Base-by-base conservation (phyloP, 169 alveolate genomes). In the Plasmodium blacklocki region DNA sequence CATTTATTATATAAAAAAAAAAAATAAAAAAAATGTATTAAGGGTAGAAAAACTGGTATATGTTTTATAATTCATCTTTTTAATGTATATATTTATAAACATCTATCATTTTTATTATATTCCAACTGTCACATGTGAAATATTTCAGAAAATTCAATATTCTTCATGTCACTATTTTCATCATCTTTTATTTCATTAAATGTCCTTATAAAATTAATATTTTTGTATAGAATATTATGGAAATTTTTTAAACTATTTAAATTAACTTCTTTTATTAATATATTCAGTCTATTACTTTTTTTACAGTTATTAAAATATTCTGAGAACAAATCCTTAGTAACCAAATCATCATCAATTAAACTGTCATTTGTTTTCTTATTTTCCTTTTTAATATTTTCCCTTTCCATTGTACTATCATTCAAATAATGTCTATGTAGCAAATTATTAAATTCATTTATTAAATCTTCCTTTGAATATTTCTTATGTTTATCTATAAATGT, bases 261-360 rank as follows among this genome's bases (percentile, higher is more conserved):
- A 83, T 67, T 83, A 29, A 83, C 63, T 73, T 83, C 91, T 83
- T 83, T 83, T 56, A 83, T 68, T 68, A 83, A 60, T 49, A 72
- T 83, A 49, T 58, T 83, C 62, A 83, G 9, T 52, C 68, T 83
- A 15, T 67, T 83, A n/a, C 47, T 59, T 62, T 63, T 83, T 68
- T 72, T 68, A 59, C 83, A 68, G 62, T 26, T 83, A 73, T 67
- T 83, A 49, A 83, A 83, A 62, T 83, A 83, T 60, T 83, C 91
- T 18, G 91, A 83, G 52, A 83, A 83, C 70, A 83, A 83, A 54
- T 83, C 70, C n/a, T 26, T 58, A 43, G 71, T 83, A n/a, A 83
- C 91, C 29, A 11, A 54, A 50, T 70, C 91, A 45, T 83, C 91
- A 58, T 83, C 91, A 49, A 39, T 56, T 56, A 83, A 19, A 56